Base-by-base conservation (phyloP, 192 early-diverging fungal species). In the Backusella tuberculispora region DNA sequence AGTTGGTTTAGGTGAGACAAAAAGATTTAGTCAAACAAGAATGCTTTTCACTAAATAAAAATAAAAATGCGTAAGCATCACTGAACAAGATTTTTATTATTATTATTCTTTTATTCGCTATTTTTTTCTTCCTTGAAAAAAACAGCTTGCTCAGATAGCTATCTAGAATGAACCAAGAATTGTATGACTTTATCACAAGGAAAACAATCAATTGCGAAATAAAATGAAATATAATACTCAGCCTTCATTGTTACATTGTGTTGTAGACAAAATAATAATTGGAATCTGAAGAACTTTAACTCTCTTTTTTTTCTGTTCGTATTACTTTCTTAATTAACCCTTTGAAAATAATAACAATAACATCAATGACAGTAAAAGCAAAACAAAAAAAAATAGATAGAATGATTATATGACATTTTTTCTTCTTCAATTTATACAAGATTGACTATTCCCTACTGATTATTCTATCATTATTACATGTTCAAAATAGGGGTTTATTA, bases 401-500 rank as follows among this genome's bases (percentile, higher is more conserved):
- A 26, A 8, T 26, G 53, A 10, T 13, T 26, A 0, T 34, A 2
- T 2, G 2, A 34, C 2, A 34, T 2, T 34, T 34, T 60, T 3
- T 26, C 9, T 13, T 24, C 21, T 24, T 21, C 53, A 24, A 26
- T 34, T 34, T 2, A 34, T 34, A 26, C 21, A 60, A 9, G 5
- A 26, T 3, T 24, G 7, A 26, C 21, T 26, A 5, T 26, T 60
- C 21, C 6, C 24, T 26, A 17, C 17, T 56, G 21, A 12, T 56
- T 9, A 56, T 56, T 24, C 53, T 8, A 60, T 60, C 53, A 60
- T 60, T 12, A 60, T 60, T 13, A 26, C 9, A 60, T 24, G 21
- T 60, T 12, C 8, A 14, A 46, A 60, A 60, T 60, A 60, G 53
- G 53, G 53, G 53, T 60, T 60, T 60, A 60, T 26, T 60, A 60